phyloP scores from a whole-genome alignment of 805 yeast genomes.

The Starmerella etchellsii region DNA sequence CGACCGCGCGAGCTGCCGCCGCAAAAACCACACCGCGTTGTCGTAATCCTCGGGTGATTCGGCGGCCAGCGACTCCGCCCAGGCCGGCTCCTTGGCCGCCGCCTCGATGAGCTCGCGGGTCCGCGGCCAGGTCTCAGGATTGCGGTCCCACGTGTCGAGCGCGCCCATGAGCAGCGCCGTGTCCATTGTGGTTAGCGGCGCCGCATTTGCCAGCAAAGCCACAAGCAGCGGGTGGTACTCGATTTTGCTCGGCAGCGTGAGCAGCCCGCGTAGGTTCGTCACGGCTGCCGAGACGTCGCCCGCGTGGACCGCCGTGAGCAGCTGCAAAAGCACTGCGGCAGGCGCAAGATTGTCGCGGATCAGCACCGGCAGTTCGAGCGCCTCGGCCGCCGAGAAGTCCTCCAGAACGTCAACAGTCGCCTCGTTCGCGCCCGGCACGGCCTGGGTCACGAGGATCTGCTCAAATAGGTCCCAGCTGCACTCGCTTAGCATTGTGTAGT shows the following conservation, averaged over 20 bases:
- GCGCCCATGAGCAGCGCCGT: slow-evolving; percentile 9
- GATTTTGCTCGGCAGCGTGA: slow-evolving; percentile 9
- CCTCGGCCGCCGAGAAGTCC: neutral
- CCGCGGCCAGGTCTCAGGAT: no score
- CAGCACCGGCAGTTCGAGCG: slow-evolving; percentile 4
- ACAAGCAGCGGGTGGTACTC: slow-evolving; percentile 19
- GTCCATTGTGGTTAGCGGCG: slow-evolving; percentile 1
- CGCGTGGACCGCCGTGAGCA: slow-evolving; percentile 5
- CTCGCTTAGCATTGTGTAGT: slow-evolving; percentile 4
- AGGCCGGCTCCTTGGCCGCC: slow-evolving; percentile 4
- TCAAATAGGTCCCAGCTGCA: slow-evolving; percentile 15
- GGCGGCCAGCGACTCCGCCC: slow-evolving; percentile 3
- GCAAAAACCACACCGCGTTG: slow-evolving; percentile 6
- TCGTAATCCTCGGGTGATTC: neutral
- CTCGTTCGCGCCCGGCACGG: neutral
- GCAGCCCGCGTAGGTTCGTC: slow-evolving; percentile 3
- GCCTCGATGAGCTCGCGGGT: slow-evolving; percentile 2
- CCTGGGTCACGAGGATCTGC: slow-evolving; percentile 4
- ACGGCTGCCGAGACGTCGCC: slow-evolving; percentile 5
- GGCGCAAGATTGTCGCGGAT: slow-evolving; percentile 16
- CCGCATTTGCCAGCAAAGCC: slow-evolving; percentile 15
- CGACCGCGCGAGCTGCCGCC: slow-evolving; percentile 4
- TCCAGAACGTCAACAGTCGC: slow-evolving; percentile 7
- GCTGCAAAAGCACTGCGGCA: slow-evolving; percentile 12
- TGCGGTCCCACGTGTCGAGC: slow-evolving; percentile 7